These are phyloP conservation scores for Salvia hispanica DNA, from an alignment of 257 asterid species.

Conservation along the genomic window DNA sequence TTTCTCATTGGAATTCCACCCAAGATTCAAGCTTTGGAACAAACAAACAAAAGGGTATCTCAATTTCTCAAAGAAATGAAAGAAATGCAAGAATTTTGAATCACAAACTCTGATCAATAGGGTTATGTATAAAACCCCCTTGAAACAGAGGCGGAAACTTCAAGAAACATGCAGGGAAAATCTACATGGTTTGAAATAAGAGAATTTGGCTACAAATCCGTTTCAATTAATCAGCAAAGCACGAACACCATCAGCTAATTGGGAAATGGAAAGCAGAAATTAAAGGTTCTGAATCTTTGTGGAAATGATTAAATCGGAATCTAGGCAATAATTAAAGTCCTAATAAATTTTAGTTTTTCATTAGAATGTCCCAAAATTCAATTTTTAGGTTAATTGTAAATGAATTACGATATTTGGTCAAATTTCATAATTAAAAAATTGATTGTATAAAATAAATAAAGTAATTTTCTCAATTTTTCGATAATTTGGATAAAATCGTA, in stretches of 20 bases:
- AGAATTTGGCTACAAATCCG: neutral
- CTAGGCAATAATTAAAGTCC: too few relatives aligned
- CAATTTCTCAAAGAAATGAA: conserved; percentile 23
- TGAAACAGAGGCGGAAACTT: conserved; percentile 20
- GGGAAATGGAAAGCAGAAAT: neutral
- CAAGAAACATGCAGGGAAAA: conserved; percentile 20
- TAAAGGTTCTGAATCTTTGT: conserved; percentile 12
- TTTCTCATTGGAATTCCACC: conserved; percentile 37
- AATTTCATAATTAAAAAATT: too few relatives aligned
- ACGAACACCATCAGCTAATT: neutral
- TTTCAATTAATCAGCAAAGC: neutral
- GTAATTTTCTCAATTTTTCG: too few relatives aligned
- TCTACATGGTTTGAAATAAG: neutral
- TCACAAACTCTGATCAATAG: conserved; percentile 22
- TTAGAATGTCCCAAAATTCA: too few relatives aligned
- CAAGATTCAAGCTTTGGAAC: conserved; percentile 32
- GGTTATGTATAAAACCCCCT: neutral
- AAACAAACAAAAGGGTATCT: conserved; percentile 31
- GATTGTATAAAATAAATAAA: too few relatives aligned
- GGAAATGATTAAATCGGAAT: neutral
- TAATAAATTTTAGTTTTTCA: too few relatives aligned
- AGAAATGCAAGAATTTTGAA: neutral
- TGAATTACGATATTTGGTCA: too few relatives aligned
- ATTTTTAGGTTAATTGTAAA: too few relatives aligned
- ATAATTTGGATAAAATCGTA: too few relatives aligned